Evolutionary conservation across 495 filamentous ascomycete species (phyloP).

Genomic region (Parathielavia appendiculata): DNA sequence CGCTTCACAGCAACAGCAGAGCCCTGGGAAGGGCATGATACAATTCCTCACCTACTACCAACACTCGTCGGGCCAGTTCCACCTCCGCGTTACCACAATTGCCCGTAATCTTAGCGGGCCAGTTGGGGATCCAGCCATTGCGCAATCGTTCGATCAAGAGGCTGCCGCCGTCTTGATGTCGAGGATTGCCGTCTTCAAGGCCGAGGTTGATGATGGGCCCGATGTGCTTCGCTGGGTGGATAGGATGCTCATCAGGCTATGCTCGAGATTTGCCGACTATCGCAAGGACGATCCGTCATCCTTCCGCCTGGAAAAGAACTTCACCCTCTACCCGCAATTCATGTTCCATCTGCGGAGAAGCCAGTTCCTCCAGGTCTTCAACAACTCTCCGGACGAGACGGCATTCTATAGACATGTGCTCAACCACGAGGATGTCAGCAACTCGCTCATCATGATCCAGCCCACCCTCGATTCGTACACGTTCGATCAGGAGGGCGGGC

Average conservation of each 20-base stretch:
- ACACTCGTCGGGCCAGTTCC: constrained; percentile 91
- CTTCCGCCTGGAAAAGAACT: constrained; percentile 98
- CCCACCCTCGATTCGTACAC: constrained; percentile 97
- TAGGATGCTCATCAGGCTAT: constrained; percentile 94
- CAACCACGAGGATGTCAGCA: constrained; percentile 94
- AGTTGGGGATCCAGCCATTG: constrained; percentile 92
- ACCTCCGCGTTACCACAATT: constrained; percentile 91
- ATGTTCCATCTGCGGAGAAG: constrained; percentile 98
- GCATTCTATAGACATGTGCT: constrained; percentile 97
- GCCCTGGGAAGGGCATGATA: constrained; percentile 89
- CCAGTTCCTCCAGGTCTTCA: constrained; percentile 99
- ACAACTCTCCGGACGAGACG: constrained; percentile 98
- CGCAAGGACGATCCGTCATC: constrained; percentile 97
- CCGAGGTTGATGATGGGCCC: constrained; percentile 97
- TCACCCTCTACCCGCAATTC: constrained; percentile 98
- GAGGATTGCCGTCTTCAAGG: constrained; percentile 96
- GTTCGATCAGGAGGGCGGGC: constrained; percentile 84
- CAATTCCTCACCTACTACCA: constrained; percentile 99
- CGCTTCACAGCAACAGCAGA: constrained; percentile 76
- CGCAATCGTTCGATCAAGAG: constrained; percentile 98
- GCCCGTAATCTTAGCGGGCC: constrained; percentile 88
- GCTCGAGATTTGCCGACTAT: constrained; percentile 96
- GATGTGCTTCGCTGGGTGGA: constrained; percentile 99
- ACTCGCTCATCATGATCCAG: constrained; percentile 98
- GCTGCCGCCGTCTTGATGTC: constrained; percentile 98